Conservation (phyloP, 2,329 filamentous ascomycete genomes). For the Microdochium paspali region DNA sequence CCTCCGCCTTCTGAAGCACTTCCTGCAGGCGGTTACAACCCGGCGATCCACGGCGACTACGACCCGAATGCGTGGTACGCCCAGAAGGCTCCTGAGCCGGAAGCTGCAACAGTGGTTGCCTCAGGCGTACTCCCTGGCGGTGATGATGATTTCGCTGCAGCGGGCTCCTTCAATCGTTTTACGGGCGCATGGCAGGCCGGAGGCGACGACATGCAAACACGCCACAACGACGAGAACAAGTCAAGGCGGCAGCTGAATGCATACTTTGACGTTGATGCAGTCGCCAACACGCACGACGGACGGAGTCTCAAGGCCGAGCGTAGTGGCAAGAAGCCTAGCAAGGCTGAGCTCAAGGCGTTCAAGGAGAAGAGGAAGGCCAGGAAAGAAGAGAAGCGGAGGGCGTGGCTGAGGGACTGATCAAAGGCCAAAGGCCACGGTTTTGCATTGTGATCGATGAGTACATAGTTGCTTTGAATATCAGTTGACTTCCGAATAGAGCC, state of each 20-base stretch:
- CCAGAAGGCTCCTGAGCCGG: constrained; percentile 14
- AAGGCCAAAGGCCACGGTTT: no score
- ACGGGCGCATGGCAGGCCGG: constrained; percentile 72
- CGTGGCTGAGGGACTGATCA: constrained; percentile 77
- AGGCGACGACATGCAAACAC: constrained; percentile 57
- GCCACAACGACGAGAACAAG: constrained; percentile 79
- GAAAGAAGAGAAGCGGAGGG: constrained; percentile 90
- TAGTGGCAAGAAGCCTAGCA: constrained; percentile 71
- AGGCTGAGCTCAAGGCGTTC: constrained; percentile 81
- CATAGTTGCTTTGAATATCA: neutral
- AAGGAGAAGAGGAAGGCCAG: constrained; percentile 81
- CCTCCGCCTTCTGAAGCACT: constrained; percentile 14
- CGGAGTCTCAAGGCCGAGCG: constrained; percentile 87
- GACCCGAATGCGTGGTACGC: constrained; percentile 96
- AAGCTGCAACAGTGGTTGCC: neutral
- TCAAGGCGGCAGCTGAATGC: constrained; percentile 81
- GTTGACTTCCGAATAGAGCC: no score
- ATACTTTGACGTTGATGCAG: constrained; percentile 92
- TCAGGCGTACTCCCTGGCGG: constrained; percentile 6
- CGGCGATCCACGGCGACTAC: constrained; percentile 91
- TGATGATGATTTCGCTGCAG: constrained; percentile 48
- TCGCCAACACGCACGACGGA: constrained; percentile 83
- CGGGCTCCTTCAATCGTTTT: constrained; percentile 82
- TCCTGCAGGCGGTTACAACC: constrained; percentile 76
- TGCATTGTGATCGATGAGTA: no score